A percentile compares a stretch with the other conserved stretches of the same genome.
These are phyloP conservation scores for Pseudocercospora crystallina DNA, from an alignment of 2,329 filamentous ascomycete genomes.

Conservation along the genomic window DNA sequence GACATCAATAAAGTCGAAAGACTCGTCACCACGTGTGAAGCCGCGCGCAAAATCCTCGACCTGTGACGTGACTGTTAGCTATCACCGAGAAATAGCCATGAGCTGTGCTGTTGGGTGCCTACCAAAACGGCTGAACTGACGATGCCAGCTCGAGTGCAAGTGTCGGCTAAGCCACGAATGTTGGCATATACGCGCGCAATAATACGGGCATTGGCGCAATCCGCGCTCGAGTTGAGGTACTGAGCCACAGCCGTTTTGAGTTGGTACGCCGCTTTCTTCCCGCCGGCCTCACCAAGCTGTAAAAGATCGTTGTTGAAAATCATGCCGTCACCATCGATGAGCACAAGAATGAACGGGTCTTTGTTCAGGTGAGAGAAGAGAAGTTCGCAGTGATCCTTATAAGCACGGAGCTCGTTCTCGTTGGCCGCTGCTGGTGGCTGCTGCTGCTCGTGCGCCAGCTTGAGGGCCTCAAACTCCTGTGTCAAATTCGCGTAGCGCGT, in stretches of 20 bases:
- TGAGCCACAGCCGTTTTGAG: constrained; percentile 52
- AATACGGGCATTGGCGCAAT: constrained; percentile 45
- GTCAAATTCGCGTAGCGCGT: constrained; percentile 40
- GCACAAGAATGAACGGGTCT: constrained; percentile 59
- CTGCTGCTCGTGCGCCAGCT: neutral
- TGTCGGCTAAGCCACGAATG: constrained; percentile 33
- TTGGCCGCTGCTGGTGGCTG: no score
- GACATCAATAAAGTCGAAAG: constrained; percentile 62
- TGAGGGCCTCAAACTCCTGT: constrained; percentile 18
- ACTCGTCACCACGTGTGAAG: constrained; percentile 57
- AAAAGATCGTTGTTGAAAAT: constrained; percentile 36
- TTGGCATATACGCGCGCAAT: constrained; percentile 48
- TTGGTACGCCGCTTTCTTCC: constrained; percentile 54
- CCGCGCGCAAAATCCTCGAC: constrained; percentile 53
- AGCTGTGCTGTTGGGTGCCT: no score
- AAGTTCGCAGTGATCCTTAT: neutral
- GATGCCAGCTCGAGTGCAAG: constrained; percentile 40
- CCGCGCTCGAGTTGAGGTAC: constrained; percentile 16
- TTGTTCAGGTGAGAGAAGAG: no score
- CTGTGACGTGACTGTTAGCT: constrained; percentile 42
- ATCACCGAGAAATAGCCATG: no score
- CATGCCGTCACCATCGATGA: constrained; percentile 64
- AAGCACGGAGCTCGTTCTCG: neutral
- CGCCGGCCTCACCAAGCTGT: constrained; percentile 49
- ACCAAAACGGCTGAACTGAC: constrained; percentile 33